phyloP scores from a whole-genome alignment of 2,329 filamentous ascomycete species.

The Diaporthe aspalathi region DNA sequence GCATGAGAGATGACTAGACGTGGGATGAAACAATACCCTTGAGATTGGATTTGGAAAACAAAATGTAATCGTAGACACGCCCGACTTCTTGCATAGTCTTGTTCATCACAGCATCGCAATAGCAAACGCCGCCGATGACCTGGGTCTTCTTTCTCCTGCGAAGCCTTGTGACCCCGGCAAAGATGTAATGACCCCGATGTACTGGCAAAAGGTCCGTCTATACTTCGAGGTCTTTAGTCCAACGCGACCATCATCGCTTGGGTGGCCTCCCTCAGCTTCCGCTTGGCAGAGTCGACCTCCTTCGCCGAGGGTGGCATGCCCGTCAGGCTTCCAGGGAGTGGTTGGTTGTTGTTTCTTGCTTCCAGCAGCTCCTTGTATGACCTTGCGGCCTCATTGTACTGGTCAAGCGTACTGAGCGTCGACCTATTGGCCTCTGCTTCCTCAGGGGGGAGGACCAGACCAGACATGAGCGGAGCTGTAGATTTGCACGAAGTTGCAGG shows the following conservation, averaged over 20 bases:
- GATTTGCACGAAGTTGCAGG: neutral
- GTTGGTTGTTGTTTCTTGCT: conserved; percentile 31
- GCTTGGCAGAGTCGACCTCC: conserved; percentile 32
- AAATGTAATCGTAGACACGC: conserved; percentile 8
- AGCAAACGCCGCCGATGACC: conserved; percentile 24
- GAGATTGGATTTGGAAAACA: neutral
- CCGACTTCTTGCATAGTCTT: neutral
- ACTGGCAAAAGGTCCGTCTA: no score
- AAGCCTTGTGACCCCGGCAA: neutral
- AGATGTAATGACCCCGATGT: no score
- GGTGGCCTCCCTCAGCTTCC: conserved; percentile 33
- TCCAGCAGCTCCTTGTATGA: conserved; percentile 32
- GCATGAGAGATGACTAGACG: conserved; percentile 6
- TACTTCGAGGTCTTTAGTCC: neutral
- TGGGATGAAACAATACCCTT: conserved; percentile 15
- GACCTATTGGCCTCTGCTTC: conserved; percentile 36
- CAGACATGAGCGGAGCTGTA: neutral
- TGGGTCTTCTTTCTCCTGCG: neutral
- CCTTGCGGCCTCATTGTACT: conserved; percentile 29
- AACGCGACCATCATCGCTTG: conserved; percentile 33
- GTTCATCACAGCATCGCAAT: conserved; percentile 11
- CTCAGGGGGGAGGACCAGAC: conserved; percentile 23
- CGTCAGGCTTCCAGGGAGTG: conserved; percentile 34
- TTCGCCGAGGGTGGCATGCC: conserved; percentile 33
- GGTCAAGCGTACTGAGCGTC: conserved; percentile 28